Percentiles rank a stretch among this genome's conserved stretches.
Evolutionary conservation across 345 rosid genomes (phyloP).

Genomic region (Zanthoxylum bungeanum): DNA sequence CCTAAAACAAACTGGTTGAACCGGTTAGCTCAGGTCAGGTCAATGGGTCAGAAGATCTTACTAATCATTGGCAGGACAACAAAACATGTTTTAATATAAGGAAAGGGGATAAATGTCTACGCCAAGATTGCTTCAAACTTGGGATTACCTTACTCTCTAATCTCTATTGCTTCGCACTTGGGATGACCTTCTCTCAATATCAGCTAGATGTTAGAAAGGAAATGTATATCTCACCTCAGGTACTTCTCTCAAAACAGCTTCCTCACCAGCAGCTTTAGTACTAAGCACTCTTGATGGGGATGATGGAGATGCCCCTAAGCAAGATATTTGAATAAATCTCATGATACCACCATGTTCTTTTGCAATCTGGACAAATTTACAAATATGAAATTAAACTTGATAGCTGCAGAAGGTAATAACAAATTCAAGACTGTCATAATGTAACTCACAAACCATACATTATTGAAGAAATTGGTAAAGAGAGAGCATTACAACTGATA

Average conservation of each 20-base stretch:
- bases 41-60: background rate
- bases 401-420: background rate
- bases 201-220: background rate
- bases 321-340: constrained; percentile 95
- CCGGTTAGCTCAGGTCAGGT: no score
- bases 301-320: constrained; percentile 79
- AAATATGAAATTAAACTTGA: constrained; percentile 1
- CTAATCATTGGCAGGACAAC: background rate
- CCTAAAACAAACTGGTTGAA: background rate
- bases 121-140: background rate
- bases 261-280: constrained; percentile 95
- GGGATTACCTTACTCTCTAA: background rate
- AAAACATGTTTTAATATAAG: background rate
- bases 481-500: background rate
- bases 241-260: constrained; percentile 69
- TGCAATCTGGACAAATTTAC: constrained; percentile 59
- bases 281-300: constrained; percentile 78
- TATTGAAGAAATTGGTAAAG: background rate
- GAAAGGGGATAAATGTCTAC: background rate
- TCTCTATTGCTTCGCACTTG: background rate
- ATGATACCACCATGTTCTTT: constrained; percentile 97
- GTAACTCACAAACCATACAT: background rate
- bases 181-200: background rate
- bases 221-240: constrained; percentile 59
- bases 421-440: background rate